Evolutionary conservation across 2,329 filamentous ascomycete species (phyloP).

Genomic region (Tolypocladium guangdongense): DNA sequence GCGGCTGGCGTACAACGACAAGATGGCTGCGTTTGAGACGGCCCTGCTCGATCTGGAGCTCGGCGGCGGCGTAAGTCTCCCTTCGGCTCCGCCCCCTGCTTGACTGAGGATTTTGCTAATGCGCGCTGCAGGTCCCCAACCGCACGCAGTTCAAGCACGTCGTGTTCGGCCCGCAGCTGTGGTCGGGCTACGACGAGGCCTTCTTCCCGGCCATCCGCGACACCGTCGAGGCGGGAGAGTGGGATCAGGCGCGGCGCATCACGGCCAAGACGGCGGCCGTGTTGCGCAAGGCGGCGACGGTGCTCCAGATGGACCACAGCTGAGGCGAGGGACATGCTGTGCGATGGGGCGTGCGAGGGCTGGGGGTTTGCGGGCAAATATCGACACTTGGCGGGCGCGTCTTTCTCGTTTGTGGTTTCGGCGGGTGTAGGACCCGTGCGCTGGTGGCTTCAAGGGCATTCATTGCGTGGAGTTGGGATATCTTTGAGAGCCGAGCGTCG

Average conservation of each 20-base stretch:
- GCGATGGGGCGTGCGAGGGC: neutral
- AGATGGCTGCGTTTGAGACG: constrained; percentile 73
- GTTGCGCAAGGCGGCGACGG: constrained; percentile 46
- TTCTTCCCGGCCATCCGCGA: constrained; percentile 68
- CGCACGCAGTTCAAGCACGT: constrained; percentile 91
- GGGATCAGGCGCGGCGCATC: constrained; percentile 54
- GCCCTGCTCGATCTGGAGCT: constrained; percentile 66
- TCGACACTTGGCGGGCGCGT: constrained; percentile 2
- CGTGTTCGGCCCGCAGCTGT: constrained; percentile 72
- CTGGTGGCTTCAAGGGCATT: constrained; percentile 9
- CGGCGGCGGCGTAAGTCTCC: constrained; percentile 59
- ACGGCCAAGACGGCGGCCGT: constrained; percentile 62
- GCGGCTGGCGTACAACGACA: constrained; percentile 66
- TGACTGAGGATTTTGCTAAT: constrained; percentile 1
- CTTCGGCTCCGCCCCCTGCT: neutral
- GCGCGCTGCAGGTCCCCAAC: constrained; percentile 53
- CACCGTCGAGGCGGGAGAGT: constrained; percentile 60
- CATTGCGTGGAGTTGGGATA: constrained; percentile 24
- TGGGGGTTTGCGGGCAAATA: neutral
- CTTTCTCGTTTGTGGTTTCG: constrained; percentile 4
- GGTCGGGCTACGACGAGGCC: constrained; percentile 38
- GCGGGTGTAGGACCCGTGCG: neutral
- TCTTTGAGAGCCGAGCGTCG: neutral
- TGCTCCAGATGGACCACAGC: constrained; percentile 16
- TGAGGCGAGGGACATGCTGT: neutral